Conservation (phyloP, 2,329 filamentous ascomycete genomes). For the Colletotrichum sp. region DNA sequence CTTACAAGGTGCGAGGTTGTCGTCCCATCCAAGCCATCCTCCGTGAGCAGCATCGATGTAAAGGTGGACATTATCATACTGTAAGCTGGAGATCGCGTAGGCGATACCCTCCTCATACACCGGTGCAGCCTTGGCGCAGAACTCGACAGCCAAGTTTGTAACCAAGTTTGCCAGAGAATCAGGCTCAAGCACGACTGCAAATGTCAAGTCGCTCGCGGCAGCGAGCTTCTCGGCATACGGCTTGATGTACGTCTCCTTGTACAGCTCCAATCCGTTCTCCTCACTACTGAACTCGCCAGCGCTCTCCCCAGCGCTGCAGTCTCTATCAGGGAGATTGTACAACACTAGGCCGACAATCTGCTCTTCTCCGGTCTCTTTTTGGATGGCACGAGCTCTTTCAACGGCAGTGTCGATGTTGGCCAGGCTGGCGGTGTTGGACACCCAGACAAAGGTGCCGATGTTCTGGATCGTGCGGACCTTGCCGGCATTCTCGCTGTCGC, state of each 20-base stretch:
- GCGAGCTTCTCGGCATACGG: constrained; percentile 40
- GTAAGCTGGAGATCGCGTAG: constrained; percentile 43
- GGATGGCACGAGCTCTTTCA: constrained; percentile 37
- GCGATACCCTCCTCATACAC: constrained; percentile 47
- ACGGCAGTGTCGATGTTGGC: constrained; percentile 44
- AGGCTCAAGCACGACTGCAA: constrained; percentile 49
- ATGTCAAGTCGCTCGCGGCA: constrained; percentile 41
- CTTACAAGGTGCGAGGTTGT: constrained; percentile 40
- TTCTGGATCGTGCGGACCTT: constrained; percentile 41
- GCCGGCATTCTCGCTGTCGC: constrained; percentile 41
- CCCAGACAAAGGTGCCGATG: constrained; percentile 48
- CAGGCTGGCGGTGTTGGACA: constrained; percentile 41
- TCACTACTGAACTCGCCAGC: constrained; percentile 43
- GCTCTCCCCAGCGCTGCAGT: constrained; percentile 48
- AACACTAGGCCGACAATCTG: constrained; percentile 48
- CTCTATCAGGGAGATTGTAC: constrained; percentile 50
- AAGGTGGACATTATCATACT: constrained; percentile 40
- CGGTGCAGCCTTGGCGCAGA: constrained; percentile 41
- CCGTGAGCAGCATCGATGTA: constrained; percentile 49
- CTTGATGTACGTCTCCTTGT: constrained; percentile 45
- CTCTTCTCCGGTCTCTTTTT: constrained; percentile 37
- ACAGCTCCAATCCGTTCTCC: constrained; percentile 40
- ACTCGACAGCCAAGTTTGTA: constrained; percentile 40
- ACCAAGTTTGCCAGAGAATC: constrained; percentile 48
- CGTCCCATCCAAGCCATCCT: constrained; percentile 48